Conservation (phyloP, 148 eudicot genomes). For the Camellia sinensis region DNA sequence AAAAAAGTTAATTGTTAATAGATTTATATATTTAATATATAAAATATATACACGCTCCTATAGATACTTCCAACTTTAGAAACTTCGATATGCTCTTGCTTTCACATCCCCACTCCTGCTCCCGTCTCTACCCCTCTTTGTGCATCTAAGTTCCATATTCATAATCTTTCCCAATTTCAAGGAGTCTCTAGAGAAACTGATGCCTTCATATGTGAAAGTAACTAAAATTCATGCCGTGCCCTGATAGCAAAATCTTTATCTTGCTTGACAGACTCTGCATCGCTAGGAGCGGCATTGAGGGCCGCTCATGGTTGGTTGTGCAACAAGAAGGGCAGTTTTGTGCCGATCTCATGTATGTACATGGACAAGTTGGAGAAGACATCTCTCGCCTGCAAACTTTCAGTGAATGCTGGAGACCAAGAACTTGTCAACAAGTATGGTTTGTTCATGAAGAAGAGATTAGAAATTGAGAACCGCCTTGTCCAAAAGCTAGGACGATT, state of each 20-base stretch:
- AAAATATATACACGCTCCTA: no score
- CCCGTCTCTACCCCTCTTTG: no score
- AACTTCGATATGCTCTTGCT: no score
- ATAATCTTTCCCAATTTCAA: no score
- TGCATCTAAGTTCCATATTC: no score
- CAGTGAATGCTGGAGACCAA: conserved; percentile 68
- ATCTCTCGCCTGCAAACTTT: conserved; percentile 54
- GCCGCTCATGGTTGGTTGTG: conserved; percentile 98
- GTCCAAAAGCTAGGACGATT: conserved; percentile 66
- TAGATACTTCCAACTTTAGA: no score
- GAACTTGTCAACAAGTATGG: conserved; percentile 60
- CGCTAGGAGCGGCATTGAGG: conserved; percentile 80
- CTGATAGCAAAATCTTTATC: neutral
- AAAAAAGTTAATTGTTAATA: no score
- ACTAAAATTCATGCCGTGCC: neutral
- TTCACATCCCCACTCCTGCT: no score
- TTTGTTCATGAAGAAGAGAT: conserved; percentile 63
- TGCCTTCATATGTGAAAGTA: neutral
- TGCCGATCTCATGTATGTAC: conserved; percentile 65
- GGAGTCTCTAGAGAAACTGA: neutral
- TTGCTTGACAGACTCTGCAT: conserved; percentile 68
- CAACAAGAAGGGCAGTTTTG: conserved; percentile 64
- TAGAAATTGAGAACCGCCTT: conserved; percentile 71
- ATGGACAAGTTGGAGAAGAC: conserved; percentile 62
- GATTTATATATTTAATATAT: no score